phyloP scores from a whole-genome alignment of 129 eudicot genomes.

The Solidago caesia region DNA sequence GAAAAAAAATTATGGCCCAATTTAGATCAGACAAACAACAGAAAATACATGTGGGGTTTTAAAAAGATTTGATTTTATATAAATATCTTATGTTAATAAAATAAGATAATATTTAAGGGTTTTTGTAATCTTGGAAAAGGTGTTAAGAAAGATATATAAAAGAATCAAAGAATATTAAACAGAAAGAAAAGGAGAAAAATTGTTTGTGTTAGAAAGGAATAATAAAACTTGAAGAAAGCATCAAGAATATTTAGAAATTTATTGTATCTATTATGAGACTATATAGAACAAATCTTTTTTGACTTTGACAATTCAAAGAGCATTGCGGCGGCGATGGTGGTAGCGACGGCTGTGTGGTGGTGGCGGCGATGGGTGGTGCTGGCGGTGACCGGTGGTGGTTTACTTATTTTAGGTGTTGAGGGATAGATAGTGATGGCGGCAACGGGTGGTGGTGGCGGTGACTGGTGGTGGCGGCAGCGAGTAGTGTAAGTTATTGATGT shows the following conservation, averaged over 20 bases:
- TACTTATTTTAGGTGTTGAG: too few relatives aligned
- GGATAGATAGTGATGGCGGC: too few relatives aligned
- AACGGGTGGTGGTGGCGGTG: too few relatives aligned
- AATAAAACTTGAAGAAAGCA: slow-evolving; percentile 26
- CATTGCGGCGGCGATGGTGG: too few relatives aligned
- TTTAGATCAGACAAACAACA: slow-evolving; percentile 25
- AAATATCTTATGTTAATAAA: not conserved
- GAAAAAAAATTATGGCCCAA: slow-evolving; percentile 25
- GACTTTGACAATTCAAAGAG: too few relatives aligned
- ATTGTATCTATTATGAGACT: not conserved
- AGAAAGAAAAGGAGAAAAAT: slow-evolving; percentile 28
- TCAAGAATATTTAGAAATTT: slow-evolving; percentile 9
- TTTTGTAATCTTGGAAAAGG: slow-evolving; percentile 22
- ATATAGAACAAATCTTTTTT: too few relatives aligned
- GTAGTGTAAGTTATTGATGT: too few relatives aligned
- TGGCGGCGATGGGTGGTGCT: too few relatives aligned
- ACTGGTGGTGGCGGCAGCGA: too few relatives aligned
- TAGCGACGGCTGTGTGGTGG: too few relatives aligned
- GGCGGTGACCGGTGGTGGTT: too few relatives aligned
- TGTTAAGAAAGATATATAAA: slow-evolving; percentile 3
- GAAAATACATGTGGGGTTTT: slow-evolving; percentile 23
- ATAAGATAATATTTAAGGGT: slow-evolving; percentile 2
- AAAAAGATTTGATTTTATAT: not conserved
- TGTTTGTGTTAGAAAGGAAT: slow-evolving; percentile 31
- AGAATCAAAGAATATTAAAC: slow-evolving; percentile 23